Conservation (phyloP, 2,329 filamentous ascomycete species). For the Madurella mycetomatis region DNA sequence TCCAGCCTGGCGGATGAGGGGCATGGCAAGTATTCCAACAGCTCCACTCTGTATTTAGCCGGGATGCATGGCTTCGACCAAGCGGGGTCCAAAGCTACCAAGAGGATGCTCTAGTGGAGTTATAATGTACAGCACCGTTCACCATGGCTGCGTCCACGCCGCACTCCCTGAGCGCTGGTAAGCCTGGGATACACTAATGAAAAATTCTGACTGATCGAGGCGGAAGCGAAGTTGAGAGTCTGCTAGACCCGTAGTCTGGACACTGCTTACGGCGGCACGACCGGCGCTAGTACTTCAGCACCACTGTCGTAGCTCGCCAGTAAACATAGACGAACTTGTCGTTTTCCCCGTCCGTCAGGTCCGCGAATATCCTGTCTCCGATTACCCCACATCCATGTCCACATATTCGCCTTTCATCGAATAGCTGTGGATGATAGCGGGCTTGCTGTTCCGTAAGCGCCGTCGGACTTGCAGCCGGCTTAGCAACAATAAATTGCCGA, state of each 20-base stretch:
- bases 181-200: no score
- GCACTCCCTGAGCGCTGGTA: no score
- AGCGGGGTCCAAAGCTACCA: conserved; percentile 1
- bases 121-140: no score
- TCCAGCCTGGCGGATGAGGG: background rate
- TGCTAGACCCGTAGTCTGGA: no score
- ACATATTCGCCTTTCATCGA: conserved; percentile 56
- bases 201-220: no score
- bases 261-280: no score
- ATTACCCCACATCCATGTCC: conserved; percentile 29
- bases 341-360: conserved; percentile 62
- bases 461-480: conserved; percentile 53
- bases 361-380: conserved; percentile 51
- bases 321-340: conserved; percentile 65
- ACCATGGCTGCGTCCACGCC: no score
- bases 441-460: conserved; percentile 57
- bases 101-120: no score
- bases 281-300: no score
- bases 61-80: conserved; percentile 7
- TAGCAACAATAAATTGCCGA: conserved; percentile 49
- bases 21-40: background rate
- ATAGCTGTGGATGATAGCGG: conserved; percentile 52
- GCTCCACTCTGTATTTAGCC: conserved; percentile 26
- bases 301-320: conserved; percentile 24
- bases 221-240: no score